These are phyloP conservation scores for Hymenochaete sp. DNA, from an alignment of 1,284 basidiomycete genomes.

Conservation along the genomic window DNA sequence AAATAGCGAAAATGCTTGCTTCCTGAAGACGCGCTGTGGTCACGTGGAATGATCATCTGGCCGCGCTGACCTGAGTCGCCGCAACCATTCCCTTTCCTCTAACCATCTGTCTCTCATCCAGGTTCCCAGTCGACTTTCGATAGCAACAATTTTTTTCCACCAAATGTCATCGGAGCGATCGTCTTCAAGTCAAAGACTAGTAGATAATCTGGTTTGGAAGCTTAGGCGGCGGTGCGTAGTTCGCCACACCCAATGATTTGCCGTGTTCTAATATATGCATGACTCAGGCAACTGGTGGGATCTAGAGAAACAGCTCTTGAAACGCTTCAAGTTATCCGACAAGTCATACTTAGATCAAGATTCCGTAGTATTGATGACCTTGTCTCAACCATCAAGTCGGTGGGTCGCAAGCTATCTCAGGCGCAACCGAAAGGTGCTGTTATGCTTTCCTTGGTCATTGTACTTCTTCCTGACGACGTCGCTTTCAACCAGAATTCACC, in stretches of 20 bases:
- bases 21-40: too few species aligned
- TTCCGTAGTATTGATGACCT: constrained; percentile 87
- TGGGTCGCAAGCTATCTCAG: constrained; percentile 74
- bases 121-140: too few species aligned
- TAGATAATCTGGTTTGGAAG: constrained; percentile 57
- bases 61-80: too few species aligned
- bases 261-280: constrained; percentile 7
- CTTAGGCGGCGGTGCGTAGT: constrained; percentile 55
- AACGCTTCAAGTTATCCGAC: constrained; percentile 79
- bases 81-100: too few species aligned
- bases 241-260: constrained; percentile 1
- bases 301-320: constrained; percentile 84
- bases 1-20: too few species aligned
- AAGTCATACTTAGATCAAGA: constrained; percentile 80
- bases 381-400: constrained; percentile 69
- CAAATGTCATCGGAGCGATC: constrained; percentile 12
- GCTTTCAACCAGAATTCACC: constrained; percentile 62
- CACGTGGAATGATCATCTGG: too few species aligned
- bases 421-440: constrained; percentile 87
- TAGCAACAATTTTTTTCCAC: not conserved
- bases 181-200: constrained; percentile 41
- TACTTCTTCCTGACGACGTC: constrained; percentile 1
- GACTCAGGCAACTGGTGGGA: constrained; percentile 73
- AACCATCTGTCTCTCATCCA: too few species aligned
- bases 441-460: constrained; percentile 1